Conservation (phyloP, 140 eudicot species). For the Oenanthe javanica region DNA sequence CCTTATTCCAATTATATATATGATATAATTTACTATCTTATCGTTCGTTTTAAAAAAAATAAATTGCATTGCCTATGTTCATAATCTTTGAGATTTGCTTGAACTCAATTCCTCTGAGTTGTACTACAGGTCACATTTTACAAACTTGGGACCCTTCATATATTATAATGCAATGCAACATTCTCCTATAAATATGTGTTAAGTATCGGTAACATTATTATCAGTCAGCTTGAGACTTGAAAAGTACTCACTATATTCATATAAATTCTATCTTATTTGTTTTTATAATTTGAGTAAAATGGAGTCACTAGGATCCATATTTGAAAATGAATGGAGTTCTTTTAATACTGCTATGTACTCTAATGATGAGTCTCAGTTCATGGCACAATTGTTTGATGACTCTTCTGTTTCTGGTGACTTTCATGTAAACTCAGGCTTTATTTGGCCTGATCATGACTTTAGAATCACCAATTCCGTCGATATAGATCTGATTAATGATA, state of each 20-base stretch:
- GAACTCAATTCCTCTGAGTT: conserved; percentile 17
- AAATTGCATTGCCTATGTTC: not conserved
- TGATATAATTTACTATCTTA: not conserved
- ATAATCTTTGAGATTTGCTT: conserved; percentile 1
- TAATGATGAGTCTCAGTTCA: conserved; percentile 55
- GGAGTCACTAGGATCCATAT: conserved; percentile 41
- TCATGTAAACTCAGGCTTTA: conserved; percentile 11
- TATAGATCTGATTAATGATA: conserved; percentile 18
- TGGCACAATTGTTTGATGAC: conserved; percentile 49
- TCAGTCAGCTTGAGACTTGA: not conserved
- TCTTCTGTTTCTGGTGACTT: conserved; percentile 30
- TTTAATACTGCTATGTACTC: conserved; percentile 30
- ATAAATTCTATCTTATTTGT: not conserved
- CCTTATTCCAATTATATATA: no score
- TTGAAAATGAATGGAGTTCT: conserved; percentile 54
- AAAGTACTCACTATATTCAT: not conserved
- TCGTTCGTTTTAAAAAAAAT: not conserved
- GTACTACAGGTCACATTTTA: not conserved
- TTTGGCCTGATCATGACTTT: conserved; percentile 31
- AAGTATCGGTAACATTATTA: not conserved
- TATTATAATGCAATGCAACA: conserved; percentile 7
- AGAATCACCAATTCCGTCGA: conserved; percentile 9
- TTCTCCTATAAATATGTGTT: conserved; percentile 22
- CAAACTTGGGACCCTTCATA: not conserved
- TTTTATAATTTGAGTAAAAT: conserved; percentile 15